Base-by-base conservation (phyloP, 139 green algal genomes). In the Chlorella ohadii region DNA sequence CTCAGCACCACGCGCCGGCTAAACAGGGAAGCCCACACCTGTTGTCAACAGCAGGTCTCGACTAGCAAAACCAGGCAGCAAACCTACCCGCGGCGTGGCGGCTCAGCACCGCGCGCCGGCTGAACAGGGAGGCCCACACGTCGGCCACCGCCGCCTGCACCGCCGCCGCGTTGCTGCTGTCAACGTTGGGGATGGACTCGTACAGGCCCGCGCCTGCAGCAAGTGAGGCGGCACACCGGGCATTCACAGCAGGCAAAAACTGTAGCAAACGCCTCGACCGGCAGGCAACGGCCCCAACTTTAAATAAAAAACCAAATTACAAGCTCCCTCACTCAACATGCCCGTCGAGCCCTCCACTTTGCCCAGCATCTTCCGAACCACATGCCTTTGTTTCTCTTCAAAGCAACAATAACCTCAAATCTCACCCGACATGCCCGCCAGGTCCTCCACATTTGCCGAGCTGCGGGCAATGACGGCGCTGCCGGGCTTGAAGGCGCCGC, bases 11-110 rank as follows among this genome's bases (percentile, higher is more conserved):
- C n/a, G n/a, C 96, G 86, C 27, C 92, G 85, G 19, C 93, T 96
- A 92, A 95, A 98, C 15, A 98, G 90, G 5, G 92, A 97, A 23
- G 96, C 95, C 97, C 97, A 99, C 79, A 99, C 97, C n/a, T n/a
- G n/a, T n/a, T n/a, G n/a, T n/a, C n/a, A n/a, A n/a, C n/a, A n/a
- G n/a, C n/a, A n/a, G n/a, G n/a, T n/a, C n/a, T n/a, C n/a, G n/a
- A n/a, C n/a, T n/a, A n/a, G n/a, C n/a, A n/a, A n/a, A n/a, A n/a
- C n/a, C n/a, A n/a, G n/a, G n/a, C n/a, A n/a, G n/a, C n/a, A n/a
- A n/a, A n/a, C n/a, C n/a, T n/a, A n/a, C n/a, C n/a, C n/a, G n/a
- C n/a, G n/a, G n/a, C 76, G 36, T 72, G 56, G 17, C 97, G 86
- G 86, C 88, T 95, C 6, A 98, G 90, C 59, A 98, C 93, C 7